Conservation (phyloP, 2,329 filamentous ascomycete genomes). For the Sporothrix protearum region DNA sequence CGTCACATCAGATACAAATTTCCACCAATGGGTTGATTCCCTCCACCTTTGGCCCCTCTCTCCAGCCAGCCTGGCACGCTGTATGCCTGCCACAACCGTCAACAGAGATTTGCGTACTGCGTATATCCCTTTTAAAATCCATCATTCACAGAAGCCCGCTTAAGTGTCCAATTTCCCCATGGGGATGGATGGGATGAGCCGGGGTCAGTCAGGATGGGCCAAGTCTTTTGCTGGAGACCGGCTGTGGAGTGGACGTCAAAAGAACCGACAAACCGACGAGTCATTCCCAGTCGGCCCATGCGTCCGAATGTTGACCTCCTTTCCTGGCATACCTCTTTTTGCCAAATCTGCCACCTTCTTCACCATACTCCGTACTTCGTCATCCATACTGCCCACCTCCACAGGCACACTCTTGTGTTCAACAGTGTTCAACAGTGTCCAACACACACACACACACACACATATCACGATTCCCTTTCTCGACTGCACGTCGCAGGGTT, state of each 20-base stretch:
- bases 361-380: neutral
- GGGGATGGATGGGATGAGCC: neutral
- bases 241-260: neutral
- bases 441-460: too few species aligned
- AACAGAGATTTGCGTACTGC: neutral
- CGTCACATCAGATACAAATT: constrained; percentile 1
- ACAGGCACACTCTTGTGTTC: too few species aligned
- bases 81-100: neutral
- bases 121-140: neutral
- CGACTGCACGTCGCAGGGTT: neutral
- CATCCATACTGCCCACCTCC: neutral
- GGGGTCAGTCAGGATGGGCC: neutral
- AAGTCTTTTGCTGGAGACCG: neutral
- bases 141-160: constrained; percentile 6
- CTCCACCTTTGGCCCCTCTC: neutral
- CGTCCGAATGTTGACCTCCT: neutral
- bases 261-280: neutral
- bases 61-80: neutral
- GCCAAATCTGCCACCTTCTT: too few species aligned
- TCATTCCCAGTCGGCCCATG: constrained; percentile 1
- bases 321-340: neutral
- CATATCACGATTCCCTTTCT: neutral
- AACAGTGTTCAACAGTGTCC: too few species aligned
- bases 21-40: constrained; percentile 19
- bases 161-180: constrained; percentile 2